These are phyloP conservation scores for Mixia osmundae DNA, from an alignment of 1,284 basidiomycete species.

Conservation along the genomic window DNA sequence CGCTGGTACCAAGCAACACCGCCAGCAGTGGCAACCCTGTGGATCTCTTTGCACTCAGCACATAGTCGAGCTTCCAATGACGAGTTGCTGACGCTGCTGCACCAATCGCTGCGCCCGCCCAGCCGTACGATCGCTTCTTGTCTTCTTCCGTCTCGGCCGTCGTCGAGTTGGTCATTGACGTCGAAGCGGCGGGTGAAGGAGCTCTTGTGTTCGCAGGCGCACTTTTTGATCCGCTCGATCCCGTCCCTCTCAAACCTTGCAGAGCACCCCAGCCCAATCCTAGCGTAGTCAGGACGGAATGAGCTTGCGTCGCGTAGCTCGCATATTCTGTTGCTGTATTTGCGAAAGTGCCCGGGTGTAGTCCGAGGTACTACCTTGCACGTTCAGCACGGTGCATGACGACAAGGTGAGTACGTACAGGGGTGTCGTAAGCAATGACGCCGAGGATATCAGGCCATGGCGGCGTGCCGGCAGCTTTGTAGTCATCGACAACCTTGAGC, in stretches of 20 bases:
- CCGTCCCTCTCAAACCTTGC: too few species aligned
- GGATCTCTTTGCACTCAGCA: too few species aligned
- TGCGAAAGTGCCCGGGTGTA: conserved; percentile 22
- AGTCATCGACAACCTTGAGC: neutral
- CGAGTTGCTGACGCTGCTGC: too few species aligned
- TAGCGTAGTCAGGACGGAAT: too few species aligned
- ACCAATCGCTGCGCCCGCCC: neutral
- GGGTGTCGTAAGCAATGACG: conserved; percentile 9
- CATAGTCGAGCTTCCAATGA: too few species aligned
- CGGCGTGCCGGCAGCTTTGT: neutral
- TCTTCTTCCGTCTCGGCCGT: neutral
- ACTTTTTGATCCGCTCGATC: too few species aligned
- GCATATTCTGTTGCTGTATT: conserved; percentile 20
- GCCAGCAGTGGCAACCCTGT: conserved; percentile 6
- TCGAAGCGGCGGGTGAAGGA: neutral
- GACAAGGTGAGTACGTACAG: neutral
- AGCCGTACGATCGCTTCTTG: neutral
- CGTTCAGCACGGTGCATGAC: neutral
- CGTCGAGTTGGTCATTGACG: neutral
- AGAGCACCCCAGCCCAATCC: too few species aligned
- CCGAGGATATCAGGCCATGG: conserved; percentile 7
- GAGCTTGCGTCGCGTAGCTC: conserved; percentile 17
- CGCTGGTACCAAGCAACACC: conserved; percentile 8
- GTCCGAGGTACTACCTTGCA: conserved; percentile 13
- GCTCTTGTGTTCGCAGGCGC: conserved; percentile 1